Base-by-base conservation (phyloP, 495 filamentous ascomycete genomes). In the Talaromyces thailandensis region DNA sequence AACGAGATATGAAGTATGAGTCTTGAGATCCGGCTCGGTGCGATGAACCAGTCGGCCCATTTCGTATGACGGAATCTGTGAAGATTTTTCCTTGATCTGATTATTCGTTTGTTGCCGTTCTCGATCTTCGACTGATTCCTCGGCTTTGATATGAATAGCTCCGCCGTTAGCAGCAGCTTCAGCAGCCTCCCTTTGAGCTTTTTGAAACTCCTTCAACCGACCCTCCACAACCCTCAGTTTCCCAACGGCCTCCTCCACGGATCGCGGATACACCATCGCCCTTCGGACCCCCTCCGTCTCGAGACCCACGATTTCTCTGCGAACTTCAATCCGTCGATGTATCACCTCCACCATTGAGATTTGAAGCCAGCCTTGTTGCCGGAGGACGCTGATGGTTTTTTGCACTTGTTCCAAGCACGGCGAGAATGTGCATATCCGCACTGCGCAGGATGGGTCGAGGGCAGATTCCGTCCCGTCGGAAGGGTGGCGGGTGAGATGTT, bases 391-490 rank as follows among this genome's bases (percentile, higher is more conserved):
- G 57, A 96, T 84, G 0, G 95, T 97, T 40, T 84, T 82, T 31
- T 88, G 88, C 8, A 93, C 93, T 73, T 98, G 94, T 74, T 98
- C 94, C 67, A 98, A 92, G 71, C 94, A 98, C 0, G 94, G 94
- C 7, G 88, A 92, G 77, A 98, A 98, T 2, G 93, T 93, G 74
- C 94, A 98, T 63, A 98, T 76, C 63, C 91, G 81, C 21, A 84
- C 82, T 2, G 90, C 75, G 28, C 81, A 75, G 5, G 77, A 77
- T 0, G 89, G 85, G 64, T 92, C 85, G 4, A 98, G 81, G 0
- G 91, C 86, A 0, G 90, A 90, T 55, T 70, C 66, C 0, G 59
- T 40, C 2, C 72, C 75, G 12, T 69, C 62, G 3, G 77, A 75
- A 6, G 75, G 75, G 28, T 76, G 75, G 28, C 93, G 87, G 2